These are phyloP conservation scores for Bjerkandera adusta DNA, from an alignment of 1,284 basidiomycete species.

Conservation along the genomic window DNA sequence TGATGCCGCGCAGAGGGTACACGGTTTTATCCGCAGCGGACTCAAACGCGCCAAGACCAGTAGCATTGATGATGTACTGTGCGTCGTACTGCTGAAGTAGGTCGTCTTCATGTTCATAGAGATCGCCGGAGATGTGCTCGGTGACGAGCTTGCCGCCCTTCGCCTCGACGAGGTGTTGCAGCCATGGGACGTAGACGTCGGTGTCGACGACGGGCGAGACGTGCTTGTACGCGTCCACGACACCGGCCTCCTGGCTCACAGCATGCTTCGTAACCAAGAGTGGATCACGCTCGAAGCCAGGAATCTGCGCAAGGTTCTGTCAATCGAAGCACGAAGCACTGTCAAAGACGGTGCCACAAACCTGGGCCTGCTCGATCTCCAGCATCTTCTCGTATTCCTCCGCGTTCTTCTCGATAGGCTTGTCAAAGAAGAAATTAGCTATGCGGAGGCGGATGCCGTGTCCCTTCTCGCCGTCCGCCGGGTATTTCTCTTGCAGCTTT, in stretches of 20 bases:
- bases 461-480: conserved; percentile 12
- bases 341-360: background rate
- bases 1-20: conserved; percentile 38
- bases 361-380: conserved; percentile 25
- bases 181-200: conserved; percentile 34
- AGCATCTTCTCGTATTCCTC: conserved; percentile 33
- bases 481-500: conserved; percentile 20
- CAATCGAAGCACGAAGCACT: too few relatives aligned
- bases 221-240: conserved; percentile 35
- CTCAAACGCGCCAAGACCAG: conserved; percentile 31
- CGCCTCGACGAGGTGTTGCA: conserved; percentile 26
- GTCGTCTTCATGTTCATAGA: conserved; percentile 28
- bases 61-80: conserved; percentile 34
- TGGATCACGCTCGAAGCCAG: conserved; percentile 31
- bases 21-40: conserved; percentile 31
- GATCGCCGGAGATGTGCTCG: conserved; percentile 27
- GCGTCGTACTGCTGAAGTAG: conserved; percentile 30
- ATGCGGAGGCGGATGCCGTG: conserved; percentile 23
- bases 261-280: conserved; percentile 22
- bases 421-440: conserved; percentile 34
- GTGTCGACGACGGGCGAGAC: conserved; percentile 36
- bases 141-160: conserved; percentile 34
- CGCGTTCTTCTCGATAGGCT: conserved; percentile 25
- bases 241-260: conserved; percentile 31
- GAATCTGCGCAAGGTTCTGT: conserved; percentile 19